Conservation (phyloP, 2,329 filamentous ascomycete species). For the Ascosphaera acerosa region DNA sequence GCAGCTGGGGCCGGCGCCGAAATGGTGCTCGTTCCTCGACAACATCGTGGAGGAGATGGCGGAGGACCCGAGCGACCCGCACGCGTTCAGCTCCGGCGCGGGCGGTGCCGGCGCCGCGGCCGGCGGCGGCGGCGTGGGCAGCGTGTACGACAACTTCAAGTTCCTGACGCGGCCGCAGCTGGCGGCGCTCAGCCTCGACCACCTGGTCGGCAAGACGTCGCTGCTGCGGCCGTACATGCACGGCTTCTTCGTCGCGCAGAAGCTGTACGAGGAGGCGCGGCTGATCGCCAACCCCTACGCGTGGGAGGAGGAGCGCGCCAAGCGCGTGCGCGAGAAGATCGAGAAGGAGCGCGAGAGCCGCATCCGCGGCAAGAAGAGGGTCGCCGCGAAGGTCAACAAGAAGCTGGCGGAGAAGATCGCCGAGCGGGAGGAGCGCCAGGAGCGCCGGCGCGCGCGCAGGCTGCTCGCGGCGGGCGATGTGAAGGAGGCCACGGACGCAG, state of each 20-base stretch:
- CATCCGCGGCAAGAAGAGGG: conserved; percentile 85
- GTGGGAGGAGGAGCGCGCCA: conserved; percentile 76
- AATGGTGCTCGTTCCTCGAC: conserved; percentile 91
- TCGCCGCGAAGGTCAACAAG: conserved; percentile 65
- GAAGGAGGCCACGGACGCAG: conserved; percentile 15
- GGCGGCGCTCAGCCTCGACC: conserved; percentile 59
- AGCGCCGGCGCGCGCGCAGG: conserved; percentile 19
- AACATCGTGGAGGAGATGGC: conserved; percentile 98
- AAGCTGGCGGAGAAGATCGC: conserved; percentile 36
- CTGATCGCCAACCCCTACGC: conserved; percentile 85
- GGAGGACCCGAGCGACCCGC: conserved; percentile 43
- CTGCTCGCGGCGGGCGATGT: conserved; percentile 32
- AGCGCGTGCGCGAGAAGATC: conserved; percentile 81
- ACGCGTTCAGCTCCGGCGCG: conserved; percentile 21
- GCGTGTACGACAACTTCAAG: conserved; percentile 98
- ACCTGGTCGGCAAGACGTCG: conserved; percentile 74
- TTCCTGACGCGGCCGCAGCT: conserved; percentile 80
- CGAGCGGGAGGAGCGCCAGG: conserved; percentile 31
- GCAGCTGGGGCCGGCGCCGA: conserved; percentile 73
- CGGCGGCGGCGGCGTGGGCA: conserved; percentile 35
- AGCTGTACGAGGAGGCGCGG: conserved; percentile 81
- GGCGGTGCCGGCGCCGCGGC: too few relatives aligned
- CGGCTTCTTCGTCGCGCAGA: conserved; percentile 89
- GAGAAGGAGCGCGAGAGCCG: conserved; percentile 90
- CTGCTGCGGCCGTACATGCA: conserved; percentile 94